Evolutionary conservation across 768 basidiomycete genomes (phyloP), one percentile per base, ranked within the genome.

Genomic region (Psilocybe azurescens): DNA sequence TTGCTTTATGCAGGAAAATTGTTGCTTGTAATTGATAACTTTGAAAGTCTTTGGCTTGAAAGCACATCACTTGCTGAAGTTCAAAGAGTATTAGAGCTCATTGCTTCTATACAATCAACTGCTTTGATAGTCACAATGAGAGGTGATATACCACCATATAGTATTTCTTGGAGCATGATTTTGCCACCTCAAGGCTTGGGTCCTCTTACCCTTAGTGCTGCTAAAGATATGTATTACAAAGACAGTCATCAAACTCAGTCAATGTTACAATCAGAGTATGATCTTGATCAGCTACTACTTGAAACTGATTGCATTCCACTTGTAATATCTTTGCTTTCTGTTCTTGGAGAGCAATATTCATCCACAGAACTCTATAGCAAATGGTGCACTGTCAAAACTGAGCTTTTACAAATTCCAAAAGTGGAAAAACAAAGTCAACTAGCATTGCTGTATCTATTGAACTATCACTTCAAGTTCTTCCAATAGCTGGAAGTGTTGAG

Each of bases 31-130:
- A 18, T 61, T 29, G 60, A 61, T 39, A 56, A 56, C 24, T 56
- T 61, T 39, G 60, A 61, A 32, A 61, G 54, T 1, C 54, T 56
- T 24, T 61, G 47, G 46, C 30, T 56, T 56, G 54, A 56, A 14
- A 56, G 41, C 33, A 3, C 29, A 18, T 48, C 30, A 18, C 30
- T 28, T 58, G 32, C 28, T 48, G 58, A 59, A 30, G 39, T 52
- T 20, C 20, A 28, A 39, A 49, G 44, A 28, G 24, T 54, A 14
- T 8, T 60, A 6, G 59, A 53, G 13, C 30, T 54, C 4, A 47
- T 60, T 29, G 20, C 46, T 14, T 47, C 52, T 16, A 32, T 54
- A 2, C 10, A 30, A n/a, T 60, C 53, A 2, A 29, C 48, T 9
- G 16, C 52, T 30, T 36, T 60, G 30, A 24, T 46, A 10, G 24